Evolutionary conservation across 2,329 filamentous ascomycete species (phyloP).

Genomic region (Hymenoscyphus repandus): DNA sequence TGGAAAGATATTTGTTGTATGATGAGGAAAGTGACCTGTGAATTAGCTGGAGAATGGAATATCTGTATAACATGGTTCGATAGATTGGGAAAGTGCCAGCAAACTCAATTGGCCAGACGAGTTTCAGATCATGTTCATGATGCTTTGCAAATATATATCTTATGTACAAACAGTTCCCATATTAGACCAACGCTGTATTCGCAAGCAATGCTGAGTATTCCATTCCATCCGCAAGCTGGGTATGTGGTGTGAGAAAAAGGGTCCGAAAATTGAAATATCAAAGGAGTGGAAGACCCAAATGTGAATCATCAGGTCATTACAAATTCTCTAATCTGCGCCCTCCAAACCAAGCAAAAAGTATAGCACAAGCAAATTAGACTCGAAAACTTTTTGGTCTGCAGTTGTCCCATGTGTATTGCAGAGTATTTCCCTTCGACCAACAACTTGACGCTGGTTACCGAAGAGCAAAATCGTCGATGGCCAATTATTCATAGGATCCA

Average conservation of each 20-base stretch:
- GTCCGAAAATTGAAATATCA: background rate
- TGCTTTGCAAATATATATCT: conserved; percentile 7
- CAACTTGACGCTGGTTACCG: conserved; percentile 2
- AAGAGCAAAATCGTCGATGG: background rate
- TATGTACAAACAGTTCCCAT: conserved; percentile 12
- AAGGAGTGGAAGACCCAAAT: conserved; percentile 12
- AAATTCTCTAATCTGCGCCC: conserved; percentile 7
- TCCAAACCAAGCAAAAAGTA: conserved; percentile 7
- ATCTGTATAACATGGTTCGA: background rate
- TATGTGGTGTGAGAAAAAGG: conserved; percentile 7
- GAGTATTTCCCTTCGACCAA: conserved; percentile 1
- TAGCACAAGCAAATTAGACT: conserved; percentile 11
- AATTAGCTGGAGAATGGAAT: background rate
- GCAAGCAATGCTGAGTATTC: conserved; percentile 11
- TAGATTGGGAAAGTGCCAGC: background rate
- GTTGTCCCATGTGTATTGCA: background rate
- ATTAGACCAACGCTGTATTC: conserved; percentile 13
- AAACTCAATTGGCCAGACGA: background rate
- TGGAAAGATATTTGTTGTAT: background rate
- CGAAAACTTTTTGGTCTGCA: conserved; percentile 12
- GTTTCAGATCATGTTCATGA: background rate
- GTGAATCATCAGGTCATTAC: conserved; percentile 20
- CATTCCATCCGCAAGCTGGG: conserved; percentile 5
- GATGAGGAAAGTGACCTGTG: background rate
- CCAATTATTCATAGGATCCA: background rate